These are phyloP conservation scores for Anthracocystis walkeri DNA, from an alignment of 1,284 basidiomycete species.

Conservation along the genomic window DNA sequence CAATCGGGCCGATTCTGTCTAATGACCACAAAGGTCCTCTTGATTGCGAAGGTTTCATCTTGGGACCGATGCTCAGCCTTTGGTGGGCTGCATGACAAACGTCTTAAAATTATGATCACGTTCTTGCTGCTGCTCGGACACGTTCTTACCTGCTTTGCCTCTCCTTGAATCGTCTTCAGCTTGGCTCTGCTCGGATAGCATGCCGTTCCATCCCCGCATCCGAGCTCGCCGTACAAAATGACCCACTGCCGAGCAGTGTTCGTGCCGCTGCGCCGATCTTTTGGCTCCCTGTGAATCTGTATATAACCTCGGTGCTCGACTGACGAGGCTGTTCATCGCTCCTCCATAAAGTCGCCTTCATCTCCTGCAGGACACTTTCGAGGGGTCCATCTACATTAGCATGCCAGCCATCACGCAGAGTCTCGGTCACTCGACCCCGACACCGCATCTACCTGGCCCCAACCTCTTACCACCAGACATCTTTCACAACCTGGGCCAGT, in stretches of 20 bases:
- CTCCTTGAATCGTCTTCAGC: background rate
- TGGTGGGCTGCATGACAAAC: background rate
- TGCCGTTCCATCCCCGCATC: background rate
- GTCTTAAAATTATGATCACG: constrained; percentile 6
- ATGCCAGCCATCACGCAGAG: constrained; percentile 29
- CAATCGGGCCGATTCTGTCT: background rate
- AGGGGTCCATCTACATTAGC: background rate
- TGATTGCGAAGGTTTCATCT: background rate
- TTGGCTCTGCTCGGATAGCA: constrained; percentile 8
- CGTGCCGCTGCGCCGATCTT: background rate
- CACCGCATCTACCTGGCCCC: constrained; percentile 17
- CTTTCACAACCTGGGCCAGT: constrained; percentile 51
- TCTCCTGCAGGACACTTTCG: background rate
- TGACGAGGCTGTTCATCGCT: background rate
- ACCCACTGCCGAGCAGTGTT: background rate
- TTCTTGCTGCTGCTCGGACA: constrained; percentile 2
- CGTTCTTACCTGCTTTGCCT: background rate
- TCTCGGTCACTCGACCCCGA: constrained; percentile 2
- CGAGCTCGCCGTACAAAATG: constrained; percentile 2
- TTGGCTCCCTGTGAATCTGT: background rate
- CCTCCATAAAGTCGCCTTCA: background rate
- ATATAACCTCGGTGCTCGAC: background rate
- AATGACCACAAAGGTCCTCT: constrained; percentile 3
- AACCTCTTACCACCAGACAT: constrained; percentile 29
- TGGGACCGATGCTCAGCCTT: background rate